Evolutionary conservation across 2,329 filamentous ascomycete genomes (phyloP), one percentile per base, ranked within the genome.

Genomic region (Sclerotinia minor): DNA sequence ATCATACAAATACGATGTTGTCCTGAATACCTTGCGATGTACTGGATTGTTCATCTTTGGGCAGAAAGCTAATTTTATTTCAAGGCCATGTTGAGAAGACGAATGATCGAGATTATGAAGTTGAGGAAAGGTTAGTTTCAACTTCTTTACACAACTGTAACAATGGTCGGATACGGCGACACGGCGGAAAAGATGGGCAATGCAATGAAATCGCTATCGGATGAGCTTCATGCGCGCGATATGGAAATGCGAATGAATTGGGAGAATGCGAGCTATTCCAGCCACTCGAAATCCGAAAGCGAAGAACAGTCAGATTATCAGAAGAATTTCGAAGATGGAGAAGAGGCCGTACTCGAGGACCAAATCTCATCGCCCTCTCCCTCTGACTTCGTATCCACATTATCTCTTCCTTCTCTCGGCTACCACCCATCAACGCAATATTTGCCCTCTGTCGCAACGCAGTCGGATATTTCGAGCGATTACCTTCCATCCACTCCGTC

Each of bases 51-150:
- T 61, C 17, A 35, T 61, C 38, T 61, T 11, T 5, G 38, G 59
- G 59, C 59, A 61, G 45, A 4, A n/a, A 44, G 29, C 64, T 66
- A 50, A 66, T 38, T 38, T 15, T 29, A 6, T 35, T 59, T 38
- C 32, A 74, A 88, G 92, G 95, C 69, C 95, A 98, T 83, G 96
- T 99, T 75, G 95, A 99, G 81, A 94, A 95, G 82, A 99, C 95
- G 35, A 97, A 94, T 79, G 95, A 99, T 82, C 92, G 96, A 74
- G 95, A 98, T 79, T 99, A 98, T 80, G 95, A 98, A 81, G 94
- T 98, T 65, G 96, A 99, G 80, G 92, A 96, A 80, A 89, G 92
- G 90, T 93, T 50, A 61, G 59, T 61, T 50, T 79, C 53, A 79
- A 26, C 68, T 60, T 54, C 21, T 52, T 41, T 67, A 50, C 24